Percentiles rank a stretch among this genome's conserved stretches.
phyloP scores from a whole-genome alignment of 768 basidiomycete genomes.

The Boletus huronensis region DNA sequence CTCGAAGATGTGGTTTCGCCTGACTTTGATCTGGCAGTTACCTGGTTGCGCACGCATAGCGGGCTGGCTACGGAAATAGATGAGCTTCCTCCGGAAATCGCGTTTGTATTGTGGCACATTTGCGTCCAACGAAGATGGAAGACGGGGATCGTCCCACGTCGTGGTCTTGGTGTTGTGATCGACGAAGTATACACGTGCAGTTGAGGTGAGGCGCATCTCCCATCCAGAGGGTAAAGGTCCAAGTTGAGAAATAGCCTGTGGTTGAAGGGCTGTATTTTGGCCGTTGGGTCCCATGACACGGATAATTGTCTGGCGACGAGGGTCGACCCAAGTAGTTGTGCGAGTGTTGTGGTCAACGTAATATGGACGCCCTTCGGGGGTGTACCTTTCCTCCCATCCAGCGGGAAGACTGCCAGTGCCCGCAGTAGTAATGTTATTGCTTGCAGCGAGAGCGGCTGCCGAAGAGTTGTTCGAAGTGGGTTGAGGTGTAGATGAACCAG shows the following conservation, averaged over 20 bases:
- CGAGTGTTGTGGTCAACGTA: slow-evolving; percentile 99
- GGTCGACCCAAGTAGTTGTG: slow-evolving; percentile 99
- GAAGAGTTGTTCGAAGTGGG: slow-evolving; percentile 34
- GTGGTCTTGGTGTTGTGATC: slow-evolving; percentile 99
- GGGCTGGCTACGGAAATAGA: slow-evolving; percentile 98
- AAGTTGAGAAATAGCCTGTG: slow-evolving; percentile 94
- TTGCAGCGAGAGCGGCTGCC: slow-evolving; percentile 49
- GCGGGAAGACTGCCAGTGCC: slow-evolving; percentile 88
- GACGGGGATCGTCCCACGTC: slow-evolving; percentile 98
- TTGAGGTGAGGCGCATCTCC: slow-evolving; percentile 99
- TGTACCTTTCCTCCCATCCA: slow-evolving; percentile 99
- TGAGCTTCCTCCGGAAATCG: slow-evolving; percentile 97
- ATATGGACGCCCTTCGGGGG: slow-evolving; percentile 96
- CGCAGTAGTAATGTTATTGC: slow-evolving; percentile 52
- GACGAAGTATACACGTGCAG: slow-evolving; percentile 98
- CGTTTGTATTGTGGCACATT: slow-evolving; percentile 99
- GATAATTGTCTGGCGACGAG: slow-evolving; percentile 92
- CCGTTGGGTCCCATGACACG: slow-evolving; percentile 96
- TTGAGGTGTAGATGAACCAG: slow-evolving; percentile 33
- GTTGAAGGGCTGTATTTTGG: slow-evolving; percentile 82
- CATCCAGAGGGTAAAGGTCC: slow-evolving; percentile 97
- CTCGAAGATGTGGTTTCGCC: slow-evolving; percentile 97
- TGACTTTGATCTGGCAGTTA: slow-evolving; percentile 98
- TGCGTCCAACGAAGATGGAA: slow-evolving; percentile 91
- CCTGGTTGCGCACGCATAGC: slow-evolving; percentile 98